These are phyloP conservation scores for Heracleum sosnowskyi DNA, from an alignment of 129 eudicot genomes.

Conservation along the genomic window DNA sequence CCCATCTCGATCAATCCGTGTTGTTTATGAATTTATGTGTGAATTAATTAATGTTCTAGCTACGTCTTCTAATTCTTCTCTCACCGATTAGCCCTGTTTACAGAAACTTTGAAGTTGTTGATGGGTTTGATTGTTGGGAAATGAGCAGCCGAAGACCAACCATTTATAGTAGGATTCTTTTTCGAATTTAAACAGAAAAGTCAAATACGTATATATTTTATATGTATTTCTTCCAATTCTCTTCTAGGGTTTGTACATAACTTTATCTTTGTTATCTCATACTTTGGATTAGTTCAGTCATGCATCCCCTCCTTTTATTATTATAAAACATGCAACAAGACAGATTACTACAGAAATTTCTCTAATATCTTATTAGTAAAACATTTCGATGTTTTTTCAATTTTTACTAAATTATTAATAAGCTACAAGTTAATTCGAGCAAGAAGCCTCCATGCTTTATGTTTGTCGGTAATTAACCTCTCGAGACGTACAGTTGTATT, in stretches of 20 bases:
- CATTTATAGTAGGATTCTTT: conserved; percentile 10
- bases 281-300: conserved; percentile 61
- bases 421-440: conserved; percentile 10
- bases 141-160: conserved; percentile 7
- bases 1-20: conserved; percentile 34
- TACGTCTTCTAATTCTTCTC: not conserved
- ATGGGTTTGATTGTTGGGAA: conserved; percentile 8
- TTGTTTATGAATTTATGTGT: not conserved
- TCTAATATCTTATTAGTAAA: conserved; percentile 1
- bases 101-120: not conserved
- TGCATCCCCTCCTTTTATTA: conserved; percentile 12
- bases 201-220: conserved; percentile 28
- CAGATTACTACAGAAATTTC: conserved; percentile 21
- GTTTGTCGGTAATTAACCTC: conserved; percentile 10
- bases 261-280: conserved; percentile 10
- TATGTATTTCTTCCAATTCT: not conserved
- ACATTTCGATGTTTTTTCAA: not conserved
- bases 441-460: conserved; percentile 19
- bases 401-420: not conserved
- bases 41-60: not conserved
- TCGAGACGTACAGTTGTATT: conserved; percentile 15
- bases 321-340: conserved; percentile 13
- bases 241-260: conserved; percentile 36
- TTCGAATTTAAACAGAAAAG: not conserved
- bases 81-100: not conserved